Base-by-base conservation (phyloP, 2,329 filamentous ascomycete genomes). In the Zarea fungicola region DNA sequence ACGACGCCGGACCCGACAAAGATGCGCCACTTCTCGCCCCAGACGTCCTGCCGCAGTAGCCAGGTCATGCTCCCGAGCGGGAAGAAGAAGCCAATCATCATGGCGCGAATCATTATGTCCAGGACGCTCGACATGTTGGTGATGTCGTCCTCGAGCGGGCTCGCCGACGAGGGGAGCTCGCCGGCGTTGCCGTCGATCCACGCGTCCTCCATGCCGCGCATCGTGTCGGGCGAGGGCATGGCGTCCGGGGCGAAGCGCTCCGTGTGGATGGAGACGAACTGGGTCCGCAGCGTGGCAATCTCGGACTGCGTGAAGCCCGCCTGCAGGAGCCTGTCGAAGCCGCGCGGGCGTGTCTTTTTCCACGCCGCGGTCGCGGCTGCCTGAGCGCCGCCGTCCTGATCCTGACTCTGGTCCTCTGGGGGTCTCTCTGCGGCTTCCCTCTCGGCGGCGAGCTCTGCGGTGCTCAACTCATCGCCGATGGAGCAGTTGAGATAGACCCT, bases 1-100 rank as follows among this genome's bases (percentile, higher is more conserved):
- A 91, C 65, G 18, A 96, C 82, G 0, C 93, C 93, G 37, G 90
- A 85, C 44, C 87, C 82, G 14, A 97, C 89, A 57, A 92, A 92
- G 58, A 96, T 80, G 64, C 90, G 84, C 73, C 89, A 87, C 60
- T 91, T 76, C 61, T 86, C 82, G 52, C 84, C 87, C 81, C 90
- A 95, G 52, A 97, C 83, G 1, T 88, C 90, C 50, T 93, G 87
- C 65, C 91, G 77, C 55, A 92, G 78, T 42, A 95, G 72, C 89
- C 91, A 96, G 45, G 85, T 83, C 49, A 92, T 72, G 59, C 88
- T 90, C 0, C 89, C 92, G 9, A 97, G 67, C 4, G 93, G 93
- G 81, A 92, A 97, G 65, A 99, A 87, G 73, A 97, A 99, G 0
- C 93, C 93, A 60, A 93, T 87, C 51, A 95, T 72, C 65, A 93